A percentile compares a stretch with the other conserved stretches of the same genome.
phyloP scores from a whole-genome alignment of 2,329 filamentous ascomycete genomes.

The Fusarium sp. region DNA sequence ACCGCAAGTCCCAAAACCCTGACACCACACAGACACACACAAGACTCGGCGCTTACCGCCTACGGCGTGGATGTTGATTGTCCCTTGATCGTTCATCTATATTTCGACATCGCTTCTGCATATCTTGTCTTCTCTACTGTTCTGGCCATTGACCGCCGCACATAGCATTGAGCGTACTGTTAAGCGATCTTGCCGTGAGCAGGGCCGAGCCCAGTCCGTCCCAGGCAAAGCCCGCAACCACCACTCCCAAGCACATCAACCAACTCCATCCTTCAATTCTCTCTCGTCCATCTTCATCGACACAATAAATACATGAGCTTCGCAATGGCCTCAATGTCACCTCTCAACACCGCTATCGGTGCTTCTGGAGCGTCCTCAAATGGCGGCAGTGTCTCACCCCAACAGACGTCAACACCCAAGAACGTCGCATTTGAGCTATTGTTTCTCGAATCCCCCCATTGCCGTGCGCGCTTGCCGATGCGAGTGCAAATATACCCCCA shows the following conservation, averaged over 20 bases:
- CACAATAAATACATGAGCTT: conserved; percentile 45
- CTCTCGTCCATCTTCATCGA: conserved; percentile 42
- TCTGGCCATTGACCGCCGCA: conserved; percentile 44
- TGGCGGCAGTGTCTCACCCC: conserved; percentile 61
- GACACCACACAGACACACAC: conserved; percentile 42
- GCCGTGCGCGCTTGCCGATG: conserved; percentile 83
- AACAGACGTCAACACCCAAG: conserved; percentile 68
- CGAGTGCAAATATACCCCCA: conserved; percentile 92
- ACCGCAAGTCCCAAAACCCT: conserved; percentile 49
- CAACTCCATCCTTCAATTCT: conserved; percentile 35
- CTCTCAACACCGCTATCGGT: conserved; percentile 53
- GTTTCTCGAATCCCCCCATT: conserved; percentile 74
- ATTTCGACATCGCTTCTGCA: conserved; percentile 30
- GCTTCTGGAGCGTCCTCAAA: conserved; percentile 54
- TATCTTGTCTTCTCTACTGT: conserved; percentile 33
- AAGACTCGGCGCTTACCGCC: conserved; percentile 53
- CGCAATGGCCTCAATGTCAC: conserved; percentile 62
- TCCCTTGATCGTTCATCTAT: conserved; percentile 43
- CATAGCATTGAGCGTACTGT: conserved; percentile 42
- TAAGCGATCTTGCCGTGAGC: conserved; percentile 49
- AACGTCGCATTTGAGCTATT: conserved; percentile 84
- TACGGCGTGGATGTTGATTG: conserved; percentile 48
- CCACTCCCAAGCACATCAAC: conserved; percentile 41
- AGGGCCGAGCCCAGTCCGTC: conserved; percentile 44
- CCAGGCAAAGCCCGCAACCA: conserved; percentile 53